Evolutionary conservation across 108 stramenopile species (phyloP), one percentile per base, ranked within the genome.

Genomic region (Nitzschia sp.): DNA sequence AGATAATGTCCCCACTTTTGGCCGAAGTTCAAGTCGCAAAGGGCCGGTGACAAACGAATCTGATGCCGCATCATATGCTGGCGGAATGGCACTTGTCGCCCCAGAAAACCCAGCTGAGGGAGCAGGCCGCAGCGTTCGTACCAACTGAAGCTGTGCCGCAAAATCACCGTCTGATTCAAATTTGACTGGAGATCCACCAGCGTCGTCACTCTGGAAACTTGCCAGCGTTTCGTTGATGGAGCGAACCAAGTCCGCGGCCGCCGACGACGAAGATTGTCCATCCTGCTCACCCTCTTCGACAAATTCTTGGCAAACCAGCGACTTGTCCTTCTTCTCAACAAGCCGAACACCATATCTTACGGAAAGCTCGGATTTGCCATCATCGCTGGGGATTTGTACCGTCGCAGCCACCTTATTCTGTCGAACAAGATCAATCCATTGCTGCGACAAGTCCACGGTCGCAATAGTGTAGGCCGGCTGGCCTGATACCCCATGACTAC

Each of bases 41-140:
- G 80, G 74, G 8, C 83, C 83, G 18, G 74, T 79, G 17, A 87
- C 71, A 61, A 84, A 82, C 8, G 82, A 83, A 70, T 83, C 81
- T 1, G 54, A 76, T 25, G 36, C 51, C 2, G 74, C 38, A 61
- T 87, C 68, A 49, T 84, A 87, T 1, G 68, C 71, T 55, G 86
- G 86, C 32, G 86, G 86, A 18, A 34, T 58, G 2, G 78, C 79
- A n/a, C 55, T 49, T 51, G 45, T 66, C 2, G 60, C 28, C 0
- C 60, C 69, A 5, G 51, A 21, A 47, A 78, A 75, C 34, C 74
- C 77, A 57, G 59, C 46, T 1, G 83, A 79, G 36, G 83, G 86
- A 28, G 75, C 66, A 0, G 86, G 86, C 3, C 86, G 73, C 27
- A 87, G 59, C 19, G 86, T 87, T 26, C 86, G 63, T 17, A 84